phyloP scores from a whole-genome alignment of 1,139 yeast genomes.

The Suhomyces bokatorum region DNA sequence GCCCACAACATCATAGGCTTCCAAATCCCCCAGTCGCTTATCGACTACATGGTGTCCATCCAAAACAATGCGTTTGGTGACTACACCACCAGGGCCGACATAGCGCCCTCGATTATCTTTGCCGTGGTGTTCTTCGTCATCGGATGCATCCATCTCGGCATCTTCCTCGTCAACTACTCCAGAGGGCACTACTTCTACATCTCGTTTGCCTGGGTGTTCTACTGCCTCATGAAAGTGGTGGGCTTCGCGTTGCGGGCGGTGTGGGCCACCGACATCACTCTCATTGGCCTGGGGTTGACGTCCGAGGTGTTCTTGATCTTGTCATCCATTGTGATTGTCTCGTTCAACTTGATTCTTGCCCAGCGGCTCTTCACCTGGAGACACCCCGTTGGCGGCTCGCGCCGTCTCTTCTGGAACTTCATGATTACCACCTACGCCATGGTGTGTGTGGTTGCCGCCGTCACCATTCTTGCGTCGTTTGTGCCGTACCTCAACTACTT shows the following conservation, averaged over 20 bases:
- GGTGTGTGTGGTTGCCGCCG: constrained; percentile 58
- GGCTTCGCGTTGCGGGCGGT: constrained; percentile 63
- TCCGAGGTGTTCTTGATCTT: constrained; percentile 59
- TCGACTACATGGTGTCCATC: constrained; percentile 34
- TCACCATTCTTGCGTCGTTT: constrained; percentile 68
- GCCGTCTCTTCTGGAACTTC: constrained; percentile 51
- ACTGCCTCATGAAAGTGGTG: constrained; percentile 51
- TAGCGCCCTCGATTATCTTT: constrained; percentile 64
- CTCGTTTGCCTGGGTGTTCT: constrained; percentile 55
- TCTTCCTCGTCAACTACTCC: constrained; percentile 52
- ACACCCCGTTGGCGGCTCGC: constrained; percentile 74
- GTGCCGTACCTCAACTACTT: constrained; percentile 64
- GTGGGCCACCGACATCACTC: constrained; percentile 55
- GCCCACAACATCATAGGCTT: constrained; percentile 29
- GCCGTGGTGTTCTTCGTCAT: constrained; percentile 54
- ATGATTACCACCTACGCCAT: constrained; percentile 55
- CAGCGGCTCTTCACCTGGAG: constrained; percentile 81
- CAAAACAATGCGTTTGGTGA: constrained; percentile 66
- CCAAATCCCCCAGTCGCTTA: constrained; percentile 38
- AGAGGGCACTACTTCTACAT: constrained; percentile 69
- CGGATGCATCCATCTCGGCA: constrained; percentile 45
- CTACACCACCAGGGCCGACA: constrained; percentile 57
- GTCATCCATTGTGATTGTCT: constrained; percentile 55
- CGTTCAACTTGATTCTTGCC: constrained; percentile 65
- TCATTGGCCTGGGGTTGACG: constrained; percentile 55